Base-by-base conservation (phyloP, 78 protist species). In the Dictyostelium intermedium region DNA sequence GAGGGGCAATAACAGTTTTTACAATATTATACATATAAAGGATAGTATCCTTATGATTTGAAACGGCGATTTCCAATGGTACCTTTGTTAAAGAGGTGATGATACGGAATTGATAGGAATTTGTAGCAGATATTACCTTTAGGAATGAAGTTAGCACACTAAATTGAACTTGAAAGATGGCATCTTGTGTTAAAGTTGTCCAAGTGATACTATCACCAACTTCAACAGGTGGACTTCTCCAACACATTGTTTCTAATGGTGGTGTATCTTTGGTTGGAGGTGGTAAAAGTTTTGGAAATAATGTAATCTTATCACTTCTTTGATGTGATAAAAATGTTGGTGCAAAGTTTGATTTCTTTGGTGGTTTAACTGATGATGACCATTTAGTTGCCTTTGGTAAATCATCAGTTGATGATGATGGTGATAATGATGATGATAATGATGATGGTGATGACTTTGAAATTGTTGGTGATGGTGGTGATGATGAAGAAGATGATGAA, bases 281-380 rank as follows among this genome's bases (percentile, higher is more conserved):
- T 20, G 93, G 93, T 41, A 87, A 63, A 11, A 87, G 78, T 79
- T 69, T 60, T 76, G 93, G 85, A 32, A 87, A 87, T 16, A 87
- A 45, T 4, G 69, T 39, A 32, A 53, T 34, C 32, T 87, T 87
- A 25, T n/a, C 25, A 23, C 60, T 87, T 78, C 93, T 78, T 50
- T 87, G 93, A 32, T 81, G 93, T 27, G 93, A 87, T 77, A 87
- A 63, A 77, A 78, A 47, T 11, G 92, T 43, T 61, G 70, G 16
- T 34, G 93, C 13, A 11, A 45, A 30, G n/a, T 47, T 53, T 61
- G 56, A 61, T 34, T 60, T 86, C 79, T 56, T 47, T 25, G 76
- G 34, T 70, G 91, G 63, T 66, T 66, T 66, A 6, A 27, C 27
- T 11, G 81, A 35, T 5, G 77, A 43, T 85, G 72, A 39, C 84